Conservation (phyloP, 2,329 filamentous ascomycete genomes). For the Orbilia quercus region DNA sequence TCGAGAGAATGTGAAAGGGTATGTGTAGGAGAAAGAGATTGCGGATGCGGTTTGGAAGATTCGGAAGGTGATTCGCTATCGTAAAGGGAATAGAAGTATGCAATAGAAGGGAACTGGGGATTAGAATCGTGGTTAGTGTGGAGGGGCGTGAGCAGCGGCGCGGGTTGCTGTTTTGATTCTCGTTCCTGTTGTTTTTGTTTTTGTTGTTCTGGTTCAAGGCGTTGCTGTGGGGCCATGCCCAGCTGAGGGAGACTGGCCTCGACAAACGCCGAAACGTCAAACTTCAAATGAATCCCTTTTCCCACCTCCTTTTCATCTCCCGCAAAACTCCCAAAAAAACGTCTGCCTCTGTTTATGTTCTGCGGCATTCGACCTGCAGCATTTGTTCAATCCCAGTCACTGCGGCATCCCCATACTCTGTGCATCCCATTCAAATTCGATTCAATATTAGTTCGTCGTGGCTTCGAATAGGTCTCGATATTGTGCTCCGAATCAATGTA, state of each 20-base stretch:
- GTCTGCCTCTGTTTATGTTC: constrained; percentile 39
- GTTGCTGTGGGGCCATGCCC: constrained; percentile 26
- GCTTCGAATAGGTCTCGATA: too few species aligned
- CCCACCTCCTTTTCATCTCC: constrained; percentile 16
- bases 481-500: too few species aligned
- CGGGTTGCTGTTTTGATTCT: constrained; percentile 39
- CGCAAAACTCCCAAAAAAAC: constrained; percentile 41
- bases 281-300: not conserved
- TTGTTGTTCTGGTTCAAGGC: constrained; percentile 39
- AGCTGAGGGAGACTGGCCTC: constrained; percentile 8
- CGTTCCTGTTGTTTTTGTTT: constrained; percentile 14
- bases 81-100: constrained; percentile 5
- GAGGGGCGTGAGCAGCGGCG: constrained; percentile 30
- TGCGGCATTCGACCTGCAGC: constrained; percentile 44
- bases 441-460: not conserved
- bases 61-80: constrained; percentile 38
- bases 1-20: constrained; percentile 1
- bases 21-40: constrained; percentile 1
- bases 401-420: constrained; percentile 16
- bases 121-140: constrained; percentile 21
- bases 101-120: constrained; percentile 10
- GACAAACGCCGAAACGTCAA: constrained; percentile 4
- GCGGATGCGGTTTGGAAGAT: not conserved
- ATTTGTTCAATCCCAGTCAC: constrained; percentile 22
- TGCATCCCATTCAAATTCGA: not conserved